Evolutionary conservation across 331 rosid genomes (phyloP), one percentile per base, ranked within the genome.

Genomic region (Quercus lobata): DNA sequence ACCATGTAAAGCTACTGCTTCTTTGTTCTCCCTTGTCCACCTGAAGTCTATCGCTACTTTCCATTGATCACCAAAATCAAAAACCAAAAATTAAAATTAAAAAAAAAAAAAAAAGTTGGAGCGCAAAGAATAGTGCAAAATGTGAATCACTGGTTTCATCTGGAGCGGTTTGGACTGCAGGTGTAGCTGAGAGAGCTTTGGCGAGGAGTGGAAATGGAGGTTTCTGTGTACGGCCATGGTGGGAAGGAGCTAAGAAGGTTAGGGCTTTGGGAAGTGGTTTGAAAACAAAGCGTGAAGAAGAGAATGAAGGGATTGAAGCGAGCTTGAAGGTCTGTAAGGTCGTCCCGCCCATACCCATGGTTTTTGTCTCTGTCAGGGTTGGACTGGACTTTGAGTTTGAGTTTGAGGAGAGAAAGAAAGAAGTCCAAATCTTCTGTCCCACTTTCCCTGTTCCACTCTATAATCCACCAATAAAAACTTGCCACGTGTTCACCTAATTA

Each of bases 31-130:
- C 86, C 84, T 24, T 24, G 1, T 1, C 98, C 98, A 95, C 88
- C 91, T 93, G 93, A 95, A 95, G 77, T 90, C 97, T 21, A 95
- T 85, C 3, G 97, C 83, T 37, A 97, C 97, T 81, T 89, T 95
- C 98, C 98, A 95, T 69, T 87, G 97, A 54, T 58, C 21, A 5
- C 37, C 25, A 29, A 25, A 69, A 69, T 55, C 68, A 74, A 24
- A 71, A 57, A 62, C 75, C 58, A 44, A n/a, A 53, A 8, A 41
- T 34, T 24, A 25, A 77, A 77, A 53, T n/a, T 72, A 73, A 57
- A 41, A 24, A 49, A 53, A 6, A 57, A 19, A 6, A 35, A 14
- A 57, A 19, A 6, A 35, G 8, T 4, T 25, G 71, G 3, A 25
- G 19, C 16, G 4, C n/a, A 25, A 32, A 56, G 65, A 32, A 29